These are phyloP conservation scores for Tulasnella sp. DNA, from an alignment of 768 basidiomycete genomes.

Conservation along the genomic window DNA sequence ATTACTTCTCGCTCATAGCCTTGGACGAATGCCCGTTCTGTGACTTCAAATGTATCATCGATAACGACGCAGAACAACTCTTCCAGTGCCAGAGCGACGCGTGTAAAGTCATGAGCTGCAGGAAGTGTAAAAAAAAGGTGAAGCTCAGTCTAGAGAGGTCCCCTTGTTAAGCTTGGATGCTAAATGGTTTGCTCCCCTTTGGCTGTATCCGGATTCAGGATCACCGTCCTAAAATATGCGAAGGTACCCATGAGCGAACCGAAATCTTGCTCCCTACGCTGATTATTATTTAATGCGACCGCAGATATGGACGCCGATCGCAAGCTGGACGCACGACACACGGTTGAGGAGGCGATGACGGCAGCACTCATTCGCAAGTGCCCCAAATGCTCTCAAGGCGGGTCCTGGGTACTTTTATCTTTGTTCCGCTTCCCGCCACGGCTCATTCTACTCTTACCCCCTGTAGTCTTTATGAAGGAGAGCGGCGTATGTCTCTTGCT, in stretches of 20 bases:
- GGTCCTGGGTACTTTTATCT: conserved; percentile 19
- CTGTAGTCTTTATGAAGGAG: conserved; percentile 73
- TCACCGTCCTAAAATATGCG: conserved; percentile 70
- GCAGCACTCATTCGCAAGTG: conserved; percentile 78
- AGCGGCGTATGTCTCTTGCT: conserved; percentile 56
- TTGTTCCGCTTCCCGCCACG: not conserved
- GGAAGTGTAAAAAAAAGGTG: conserved; percentile 64
- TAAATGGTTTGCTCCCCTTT: not conserved
- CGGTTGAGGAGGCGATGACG: conserved; percentile 86
- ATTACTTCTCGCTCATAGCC: no score
- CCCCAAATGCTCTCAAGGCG: conserved; percentile 74
- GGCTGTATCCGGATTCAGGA: no score
- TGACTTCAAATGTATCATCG: conserved; percentile 71
- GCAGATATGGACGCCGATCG: conserved; percentile 67
- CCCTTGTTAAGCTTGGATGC: not conserved
- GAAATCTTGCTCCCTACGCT: conserved; percentile 17
- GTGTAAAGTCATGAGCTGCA: conserved; percentile 67
- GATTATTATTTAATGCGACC: not conserved
- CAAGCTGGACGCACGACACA: conserved; percentile 60
- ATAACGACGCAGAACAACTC: conserved; percentile 52
- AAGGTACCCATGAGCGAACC: conserved; percentile 36
- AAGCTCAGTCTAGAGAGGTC: conserved; percentile 21
- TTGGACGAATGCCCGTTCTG: conserved; percentile 61
- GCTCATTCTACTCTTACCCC: conserved; percentile 6
- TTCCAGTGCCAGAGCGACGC: conserved; percentile 42